phyloP scores from a whole-genome alignment of 2,329 filamentous ascomycete species.

The Rhexocercosporidium sp. region DNA sequence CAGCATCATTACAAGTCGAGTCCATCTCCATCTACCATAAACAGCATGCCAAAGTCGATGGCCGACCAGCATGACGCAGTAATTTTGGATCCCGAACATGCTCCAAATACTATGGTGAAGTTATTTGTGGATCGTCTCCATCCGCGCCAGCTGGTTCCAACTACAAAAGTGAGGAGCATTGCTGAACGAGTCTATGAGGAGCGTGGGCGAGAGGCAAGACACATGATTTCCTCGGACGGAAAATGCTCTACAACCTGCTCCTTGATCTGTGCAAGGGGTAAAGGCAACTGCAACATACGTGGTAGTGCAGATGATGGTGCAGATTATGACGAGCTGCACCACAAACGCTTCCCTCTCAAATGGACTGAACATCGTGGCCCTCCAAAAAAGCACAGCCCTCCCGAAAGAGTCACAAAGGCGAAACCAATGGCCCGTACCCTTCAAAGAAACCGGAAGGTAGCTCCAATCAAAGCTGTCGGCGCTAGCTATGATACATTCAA shows the following conservation, averaged over 20 bases:
- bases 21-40: not conserved
- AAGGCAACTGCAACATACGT: not conserved
- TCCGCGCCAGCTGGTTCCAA: not conserved
- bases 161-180: not conserved
- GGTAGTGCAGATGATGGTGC: not conserved
- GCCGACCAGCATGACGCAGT: not conserved
- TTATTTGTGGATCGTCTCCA: slow-evolving; percentile 5
- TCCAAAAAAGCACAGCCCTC: slow-evolving; percentile 1
- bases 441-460: too few relatives aligned
- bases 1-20: not conserved
- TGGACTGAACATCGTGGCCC: slow-evolving; percentile 9
- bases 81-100: not conserved
- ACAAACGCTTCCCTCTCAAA: not conserved
- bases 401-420: not conserved
- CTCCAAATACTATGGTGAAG: not conserved
- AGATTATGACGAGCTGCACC: not conserved
- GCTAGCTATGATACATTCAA: too few relatives aligned
- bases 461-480: too few relatives aligned
- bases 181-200: not conserved
- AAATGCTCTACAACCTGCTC: not conserved
- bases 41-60: not conserved
- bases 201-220: not conserved
- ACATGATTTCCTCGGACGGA: not conserved
- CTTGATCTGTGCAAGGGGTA: not conserved
- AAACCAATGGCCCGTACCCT: not conserved